Base-by-base conservation (phyloP, 352 stramenopile species). In the Phytopythium montanum region DNA sequence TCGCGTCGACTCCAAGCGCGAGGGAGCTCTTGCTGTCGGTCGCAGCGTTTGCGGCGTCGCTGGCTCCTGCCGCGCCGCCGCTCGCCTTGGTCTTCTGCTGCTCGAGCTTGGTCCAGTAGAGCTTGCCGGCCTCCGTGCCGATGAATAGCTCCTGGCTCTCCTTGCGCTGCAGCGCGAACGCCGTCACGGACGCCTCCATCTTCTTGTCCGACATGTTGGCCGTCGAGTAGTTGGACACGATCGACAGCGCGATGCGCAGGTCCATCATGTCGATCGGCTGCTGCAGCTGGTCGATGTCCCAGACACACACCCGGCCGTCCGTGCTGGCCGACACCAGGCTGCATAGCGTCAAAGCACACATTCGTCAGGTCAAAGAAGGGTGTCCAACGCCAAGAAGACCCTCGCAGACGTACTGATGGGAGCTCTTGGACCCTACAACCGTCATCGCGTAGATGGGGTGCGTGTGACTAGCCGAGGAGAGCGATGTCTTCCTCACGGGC, bases 381-480 rank as follows among this genome's bases (percentile, higher is more conserved):
- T 13, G 18, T 12, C 19, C 3, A 21, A 23, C 39, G 25, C 39
- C 39, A 19, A 42, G 12, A 44, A 44, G 16, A 18, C 10, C 5
- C 23, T 2, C 41, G 28, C n/a, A 19, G 48, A 80, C 80, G 58
- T 79, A 94, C 85, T 87, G 77, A 65, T 90, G 91, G 12, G 81
- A 78, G 29, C 68, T 90, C 68, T 95, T 95, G 18, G 79, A 88
- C 31, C 87, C 87, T 16, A 91, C 77, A 54, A 96, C 70, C 38
- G 73, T 66, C 81, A 96, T 94, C 3, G 84, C 75, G 62, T 95
- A 96, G 56, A 96, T 93, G 23, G 87, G 87, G 53, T 96, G 87
- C 28, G 85, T 95, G 61, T 96, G 87, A 56, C 82, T 90, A 33
- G 78, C 82, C 16, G 83, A 75, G 31, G 85, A 92, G 25, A 95